Base-by-base conservation (phyloP, 2,329 filamentous ascomycete species). In the Pestalotiopsis sp. region DNA sequence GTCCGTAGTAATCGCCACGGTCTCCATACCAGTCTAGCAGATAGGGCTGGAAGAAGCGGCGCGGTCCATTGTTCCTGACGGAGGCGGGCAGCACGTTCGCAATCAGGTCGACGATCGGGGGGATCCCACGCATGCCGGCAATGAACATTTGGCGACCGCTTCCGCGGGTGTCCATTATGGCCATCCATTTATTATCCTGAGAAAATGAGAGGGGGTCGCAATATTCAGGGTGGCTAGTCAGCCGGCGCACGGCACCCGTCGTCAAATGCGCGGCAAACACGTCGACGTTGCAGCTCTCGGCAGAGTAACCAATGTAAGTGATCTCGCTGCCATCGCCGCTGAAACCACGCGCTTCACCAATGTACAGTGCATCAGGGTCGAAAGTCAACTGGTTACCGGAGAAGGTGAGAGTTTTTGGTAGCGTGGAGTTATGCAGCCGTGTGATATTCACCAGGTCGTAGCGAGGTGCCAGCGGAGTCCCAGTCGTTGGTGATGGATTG, bases 331-430 rank as follows among this genome's bases (percentile, higher is more conserved):
- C 82, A 3, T 73, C 76, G 6, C 83, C 83, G 11, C 70, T 82
- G 70, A 84, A 85, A 7, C 83, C 82, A 12, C 83, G 80, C 1
- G 84, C 74, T 73, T 86, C 83, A 5, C 83, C 83, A 0, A 84
- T 76, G 2, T 69, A 72, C 65, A 83, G 77, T 11, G 77, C 77
- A 9, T 75, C 70, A 1, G 68, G 57, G 41, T 81, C 77, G 49
- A 81, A 56, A 3, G 67, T 23, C 14, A 83, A 63, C n/a, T 79
- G 61, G 5, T 70, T 68, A 7, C 77, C 78, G 1, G 74, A 67
- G 4, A 68, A 68, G 5, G 67, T 72, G 59, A 80, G 70, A 0
- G 76, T 72, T 1, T 72, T 59, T 1, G 67, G 62, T 4, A 63
- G 64, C 25, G 72, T 69, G 0, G 78, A 72, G n/a, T 77, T 64